These are phyloP conservation scores for Ogataea allantospora DNA, from an alignment of 805 yeast genomes.

Conservation along the genomic window DNA sequence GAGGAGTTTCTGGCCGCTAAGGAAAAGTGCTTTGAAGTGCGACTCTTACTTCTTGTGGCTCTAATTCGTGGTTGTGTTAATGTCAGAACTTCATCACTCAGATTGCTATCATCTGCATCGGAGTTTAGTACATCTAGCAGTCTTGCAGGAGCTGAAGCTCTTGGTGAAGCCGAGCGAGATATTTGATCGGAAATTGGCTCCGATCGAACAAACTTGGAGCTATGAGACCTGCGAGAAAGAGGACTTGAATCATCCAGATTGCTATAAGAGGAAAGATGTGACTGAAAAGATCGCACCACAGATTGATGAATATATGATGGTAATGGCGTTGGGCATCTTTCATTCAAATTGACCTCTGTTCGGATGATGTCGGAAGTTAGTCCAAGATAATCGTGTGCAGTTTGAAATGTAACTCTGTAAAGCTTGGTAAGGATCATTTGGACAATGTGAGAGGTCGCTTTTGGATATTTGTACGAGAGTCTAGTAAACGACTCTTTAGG, in stretches of 20 bases:
- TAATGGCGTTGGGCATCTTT: constrained; percentile 43
- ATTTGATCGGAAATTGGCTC: constrained; percentile 5
- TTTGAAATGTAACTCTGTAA: constrained; percentile 87
- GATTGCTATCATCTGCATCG: constrained; percentile 28
- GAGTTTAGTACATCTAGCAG: constrained; percentile 17
- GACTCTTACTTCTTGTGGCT: not conserved
- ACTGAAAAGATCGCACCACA: constrained; percentile 11
- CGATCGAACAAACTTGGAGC: constrained; percentile 4
- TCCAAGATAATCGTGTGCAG: constrained; percentile 84
- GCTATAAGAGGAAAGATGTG: constrained; percentile 10
- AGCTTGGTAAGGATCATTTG: constrained; percentile 87
- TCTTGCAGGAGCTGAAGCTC: constrained; percentile 3
- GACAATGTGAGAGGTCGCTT: constrained; percentile 89
- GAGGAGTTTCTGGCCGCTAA: constrained; percentile 54
- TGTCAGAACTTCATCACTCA: constrained; percentile 13
- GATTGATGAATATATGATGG: constrained; percentile 65
- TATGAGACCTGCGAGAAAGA: constrained; percentile 2
- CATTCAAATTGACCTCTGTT: constrained; percentile 69
- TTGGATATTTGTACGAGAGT: constrained; percentile 72
- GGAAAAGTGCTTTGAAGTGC: constrained; percentile 45
- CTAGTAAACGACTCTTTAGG: constrained; percentile 80
- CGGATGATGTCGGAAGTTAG: constrained; percentile 76
- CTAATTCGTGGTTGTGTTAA: constrained; percentile 2
- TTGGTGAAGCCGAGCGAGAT: constrained; percentile 6
- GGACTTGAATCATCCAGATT: constrained; percentile 7